Conservation (phyloP, 208 protist species). For the Acanthamoeba lenticulata region DNA sequence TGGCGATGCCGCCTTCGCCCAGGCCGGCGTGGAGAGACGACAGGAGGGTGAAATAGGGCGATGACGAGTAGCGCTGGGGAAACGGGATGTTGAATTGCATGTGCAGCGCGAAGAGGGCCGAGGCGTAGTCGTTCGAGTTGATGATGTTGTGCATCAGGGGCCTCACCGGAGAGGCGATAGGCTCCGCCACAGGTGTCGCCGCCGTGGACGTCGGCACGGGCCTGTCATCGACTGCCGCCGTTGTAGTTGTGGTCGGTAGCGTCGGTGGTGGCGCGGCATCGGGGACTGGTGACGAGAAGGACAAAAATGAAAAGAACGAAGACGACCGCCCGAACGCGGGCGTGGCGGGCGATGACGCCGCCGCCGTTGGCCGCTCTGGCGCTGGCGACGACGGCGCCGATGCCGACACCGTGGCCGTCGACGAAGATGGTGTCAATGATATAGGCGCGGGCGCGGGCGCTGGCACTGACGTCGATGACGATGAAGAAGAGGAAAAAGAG, state of each 20-base stretch:
- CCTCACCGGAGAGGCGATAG: not conserved
- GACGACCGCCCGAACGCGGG: not conserved
- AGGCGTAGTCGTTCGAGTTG: constrained; percentile 26
- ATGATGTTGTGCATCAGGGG: constrained; percentile 29
- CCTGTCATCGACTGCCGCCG: not conserved
- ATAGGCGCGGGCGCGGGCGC: not conserved
- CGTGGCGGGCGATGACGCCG: not conserved
- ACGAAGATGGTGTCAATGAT: not conserved
- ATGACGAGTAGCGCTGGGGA: constrained; percentile 15
- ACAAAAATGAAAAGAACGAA: not conserved
- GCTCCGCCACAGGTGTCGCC: not conserved
- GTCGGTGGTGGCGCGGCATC: not conserved
- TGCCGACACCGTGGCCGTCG: no score
- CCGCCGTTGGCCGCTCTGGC: not conserved
- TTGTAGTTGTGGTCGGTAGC: not conserved
- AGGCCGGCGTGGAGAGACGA: not conserved
- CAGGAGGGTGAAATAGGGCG: constrained; percentile 9
- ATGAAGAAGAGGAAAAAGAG: not conserved
- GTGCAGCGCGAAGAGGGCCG: constrained; percentile 3
- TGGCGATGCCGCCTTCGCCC: not conserved
- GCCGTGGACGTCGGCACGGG: not conserved
- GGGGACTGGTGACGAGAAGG: not conserved
- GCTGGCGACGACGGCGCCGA: not conserved
- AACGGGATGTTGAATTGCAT: constrained; percentile 3
- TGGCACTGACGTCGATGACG: not conserved